Conservation (phyloP, 495 filamentous ascomycete species). For the Penicillium tannophilum region DNA sequence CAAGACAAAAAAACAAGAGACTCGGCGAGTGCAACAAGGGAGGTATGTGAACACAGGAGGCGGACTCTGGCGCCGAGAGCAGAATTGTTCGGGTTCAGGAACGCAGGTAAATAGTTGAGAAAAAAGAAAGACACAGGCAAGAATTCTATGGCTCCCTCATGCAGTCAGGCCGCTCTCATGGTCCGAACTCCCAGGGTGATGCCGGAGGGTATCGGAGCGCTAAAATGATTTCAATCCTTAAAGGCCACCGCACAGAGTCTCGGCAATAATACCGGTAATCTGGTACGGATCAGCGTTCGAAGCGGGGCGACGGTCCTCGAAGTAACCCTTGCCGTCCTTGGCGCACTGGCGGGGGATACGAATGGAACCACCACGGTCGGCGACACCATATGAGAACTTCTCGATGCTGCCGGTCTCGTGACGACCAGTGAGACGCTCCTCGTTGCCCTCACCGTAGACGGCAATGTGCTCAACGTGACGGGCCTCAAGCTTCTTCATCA, state of each 20-base stretch:
- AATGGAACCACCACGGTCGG: slow-evolving; percentile 91
- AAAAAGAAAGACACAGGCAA: slow-evolving; percentile 18
- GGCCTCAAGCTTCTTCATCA: slow-evolving; percentile 84
- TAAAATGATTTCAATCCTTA: slow-evolving; percentile 45
- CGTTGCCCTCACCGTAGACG: slow-evolving; percentile 97
- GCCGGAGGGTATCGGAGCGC: slow-evolving; percentile 53
- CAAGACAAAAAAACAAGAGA: slow-evolving; percentile 23
- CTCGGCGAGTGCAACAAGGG: slow-evolving; percentile 33
- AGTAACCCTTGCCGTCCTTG: slow-evolving; percentile 96
- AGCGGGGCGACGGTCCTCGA: slow-evolving; percentile 94
- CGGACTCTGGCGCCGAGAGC: slow-evolving; percentile 29
- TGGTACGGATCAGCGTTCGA: slow-evolving; percentile 97
- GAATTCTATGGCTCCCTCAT: slow-evolving; percentile 41
- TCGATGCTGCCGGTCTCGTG: slow-evolving; percentile 97
- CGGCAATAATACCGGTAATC: slow-evolving; percentile 90
- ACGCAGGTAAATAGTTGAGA: slow-evolving; percentile 11
- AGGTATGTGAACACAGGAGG: slow-evolving; percentile 30
- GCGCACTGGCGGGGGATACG: slow-evolving; percentile 90
- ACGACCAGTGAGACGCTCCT: slow-evolving; percentile 83
- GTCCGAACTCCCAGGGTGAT: slow-evolving; percentile 45
- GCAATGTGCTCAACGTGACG: slow-evolving; percentile 95
- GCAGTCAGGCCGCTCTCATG: slow-evolving; percentile 45
- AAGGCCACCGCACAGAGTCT: slow-evolving; percentile 61
- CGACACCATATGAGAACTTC: slow-evolving; percentile 92
- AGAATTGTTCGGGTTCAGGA: slow-evolving; percentile 22